Evolutionary conservation across 257 asterid genomes (phyloP), one percentile per base, ranked within the genome.

Genomic region (Coffea canephora): DNA sequence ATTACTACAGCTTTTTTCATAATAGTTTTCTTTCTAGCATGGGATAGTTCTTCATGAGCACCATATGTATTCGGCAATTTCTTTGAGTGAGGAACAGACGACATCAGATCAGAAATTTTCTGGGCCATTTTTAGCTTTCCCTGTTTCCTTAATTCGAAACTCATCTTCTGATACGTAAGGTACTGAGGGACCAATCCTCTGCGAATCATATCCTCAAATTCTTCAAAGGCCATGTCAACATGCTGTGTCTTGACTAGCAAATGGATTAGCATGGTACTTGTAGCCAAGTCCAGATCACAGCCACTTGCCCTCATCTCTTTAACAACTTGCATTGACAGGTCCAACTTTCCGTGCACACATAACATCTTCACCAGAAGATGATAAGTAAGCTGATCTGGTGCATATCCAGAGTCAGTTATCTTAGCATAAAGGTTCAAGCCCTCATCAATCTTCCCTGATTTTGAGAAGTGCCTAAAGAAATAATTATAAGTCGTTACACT

Each of bases 101-200:
- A 86, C 96, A 94, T 91, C 82, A 89, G 80, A 70, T 81, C 85
- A 64, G 84, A 84, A 79, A 94, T 91, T 74, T 90, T 91, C 80
- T 80, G 68, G 3, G 88, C 88, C 71, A 74, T 87, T 50, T 88
- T 86, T 79, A 10, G 41, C 96, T 83, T 87, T 15, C 97, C 97
- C 71, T 84, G 88, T 75, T 85, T 89, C 83, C 87, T 88, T 39
- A 93, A 81, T 71, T 90, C 91, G 23, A 80, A 81, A 2, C 79
- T 73, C 83, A 93, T 80, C 78, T 83, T 91, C 88, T 80, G 84
- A 77, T 93, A 94, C 4, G 98, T 93, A 43, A 94, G 89, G 79
- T 91, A 86, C 81, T 91, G 98, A 72, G 98, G 98, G 75, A 89
- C 91, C 82, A 93, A 80, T 59, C 98, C 98, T 81, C 96, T 91